phyloP scores from a whole-genome alignment of 768 basidiomycete genomes.

The Filobasidium wieringae region DNA sequence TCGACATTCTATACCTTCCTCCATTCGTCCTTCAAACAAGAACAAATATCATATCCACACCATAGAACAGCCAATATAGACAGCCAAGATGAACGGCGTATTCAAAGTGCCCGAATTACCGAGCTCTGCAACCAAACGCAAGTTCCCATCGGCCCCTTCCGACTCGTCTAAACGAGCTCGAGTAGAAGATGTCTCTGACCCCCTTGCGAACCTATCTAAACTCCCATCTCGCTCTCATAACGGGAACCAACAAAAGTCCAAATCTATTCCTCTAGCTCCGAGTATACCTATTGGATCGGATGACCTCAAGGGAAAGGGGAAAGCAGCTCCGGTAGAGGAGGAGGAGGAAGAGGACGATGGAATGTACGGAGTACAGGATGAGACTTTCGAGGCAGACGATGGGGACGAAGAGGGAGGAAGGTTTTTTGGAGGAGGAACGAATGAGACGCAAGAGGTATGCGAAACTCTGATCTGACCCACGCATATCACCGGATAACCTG shows the following conservation, averaged over 20 bases:
- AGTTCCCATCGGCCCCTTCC: neutral
- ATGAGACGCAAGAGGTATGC: constrained; percentile 67
- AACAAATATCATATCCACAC: too few relatives aligned
- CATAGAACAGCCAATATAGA: too few relatives aligned
- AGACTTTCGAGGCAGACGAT: constrained; percentile 34
- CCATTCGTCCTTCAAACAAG: too few relatives aligned
- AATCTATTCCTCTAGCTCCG: neutral
- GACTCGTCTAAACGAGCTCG: neutral
- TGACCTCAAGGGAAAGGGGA: neutral
- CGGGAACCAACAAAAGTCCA: neutral
- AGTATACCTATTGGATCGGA: neutral
- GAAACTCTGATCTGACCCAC: neutral
- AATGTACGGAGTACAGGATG: constrained; percentile 32
- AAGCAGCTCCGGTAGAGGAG: neutral
- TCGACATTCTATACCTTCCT: too few relatives aligned
- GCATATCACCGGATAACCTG: neutral
- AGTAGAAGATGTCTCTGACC: neutral
- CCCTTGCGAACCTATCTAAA: neutral
- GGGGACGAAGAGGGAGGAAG: constrained; percentile 67
- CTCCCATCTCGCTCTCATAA: neutral
- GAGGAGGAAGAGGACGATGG: constrained; percentile 45
- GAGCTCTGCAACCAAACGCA: neutral
- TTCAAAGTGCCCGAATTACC: constrained; percentile 1
- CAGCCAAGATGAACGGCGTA: neutral
- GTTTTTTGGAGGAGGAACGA: constrained; percentile 88